phyloP scores from a whole-genome alignment of 306 rosid genomes.

The Inga oerstediana region DNA sequence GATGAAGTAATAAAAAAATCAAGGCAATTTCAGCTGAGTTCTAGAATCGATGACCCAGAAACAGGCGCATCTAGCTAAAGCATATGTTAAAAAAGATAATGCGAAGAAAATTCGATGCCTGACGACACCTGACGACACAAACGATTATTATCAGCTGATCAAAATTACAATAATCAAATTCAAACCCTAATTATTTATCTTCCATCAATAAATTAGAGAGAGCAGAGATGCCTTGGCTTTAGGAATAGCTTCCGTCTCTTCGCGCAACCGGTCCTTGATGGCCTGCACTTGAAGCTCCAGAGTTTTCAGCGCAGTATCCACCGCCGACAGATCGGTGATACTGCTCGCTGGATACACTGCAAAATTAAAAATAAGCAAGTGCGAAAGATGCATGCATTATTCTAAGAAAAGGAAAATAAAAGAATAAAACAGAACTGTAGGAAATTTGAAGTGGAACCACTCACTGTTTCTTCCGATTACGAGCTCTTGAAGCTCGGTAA shows the following conservation, averaged over 20 bases:
- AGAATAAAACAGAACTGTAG: too few species aligned
- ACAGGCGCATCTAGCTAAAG: neutral
- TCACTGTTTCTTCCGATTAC: conserved; percentile 86
- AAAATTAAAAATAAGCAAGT: neutral
- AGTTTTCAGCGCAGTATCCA: conserved; percentile 68
- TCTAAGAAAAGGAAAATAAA: neutral
- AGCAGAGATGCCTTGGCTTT: conserved; percentile 66
- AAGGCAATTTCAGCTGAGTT: neutral
- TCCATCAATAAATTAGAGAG: neutral
- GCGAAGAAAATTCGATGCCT: conserved; percentile 3
- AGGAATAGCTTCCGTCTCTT: conserved; percentile 82
- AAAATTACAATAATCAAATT: neutral
- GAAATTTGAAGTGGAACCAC: conserved; percentile 10
- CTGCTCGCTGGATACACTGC: conserved; percentile 84
- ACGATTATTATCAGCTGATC: neutral
- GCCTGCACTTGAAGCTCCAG: conserved; percentile 91
- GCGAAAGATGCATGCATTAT: neutral
- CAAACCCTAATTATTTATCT: neutral
- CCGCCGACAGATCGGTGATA: conserved; percentile 70
- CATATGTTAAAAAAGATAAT: neutral
- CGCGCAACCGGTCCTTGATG: conserved; percentile 78
- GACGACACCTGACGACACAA: neutral
- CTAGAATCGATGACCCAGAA: neutral
- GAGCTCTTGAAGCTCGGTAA: conserved; percentile 82
- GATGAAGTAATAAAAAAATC: neutral